Evolutionary conservation across 139 green algal genomes (phyloP).

Genomic region (Auxenochlorella pyrenoidosa): DNA sequence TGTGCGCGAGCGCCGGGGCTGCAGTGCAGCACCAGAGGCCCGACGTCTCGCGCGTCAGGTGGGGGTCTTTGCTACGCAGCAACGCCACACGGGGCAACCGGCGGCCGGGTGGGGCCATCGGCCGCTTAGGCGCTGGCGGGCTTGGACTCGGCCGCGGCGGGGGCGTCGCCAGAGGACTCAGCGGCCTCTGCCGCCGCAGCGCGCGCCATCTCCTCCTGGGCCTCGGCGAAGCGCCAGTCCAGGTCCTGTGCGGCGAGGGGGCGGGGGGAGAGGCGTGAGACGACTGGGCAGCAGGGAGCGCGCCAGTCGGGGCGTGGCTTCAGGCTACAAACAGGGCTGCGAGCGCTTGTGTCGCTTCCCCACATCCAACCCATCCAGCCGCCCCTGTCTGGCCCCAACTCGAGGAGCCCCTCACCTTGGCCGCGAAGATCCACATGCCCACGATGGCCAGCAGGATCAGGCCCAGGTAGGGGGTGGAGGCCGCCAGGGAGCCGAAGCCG

Average conservation of each 20-base stretch:
- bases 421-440: conserved; percentile 89
- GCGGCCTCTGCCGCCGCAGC: not conserved
- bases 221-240: conserved; percentile 43
- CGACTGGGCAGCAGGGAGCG: no score
- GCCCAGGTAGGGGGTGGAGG: conserved; percentile 97
- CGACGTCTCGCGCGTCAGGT: not conserved
- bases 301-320: no score
- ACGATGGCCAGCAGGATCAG: conserved; percentile 94
- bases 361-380: no score
- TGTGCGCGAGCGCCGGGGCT: not conserved
- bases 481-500: conserved; percentile 95
- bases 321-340: no score
- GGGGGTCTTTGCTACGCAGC: no score
- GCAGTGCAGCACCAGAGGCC: conserved; percentile 1
- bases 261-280: not conserved
- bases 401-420: conserved; percentile 58
- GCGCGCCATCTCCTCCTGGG: conserved; percentile 15
- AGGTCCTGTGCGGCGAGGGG: not conserved
- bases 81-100: no score
- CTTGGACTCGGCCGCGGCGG: conserved; percentile 11
- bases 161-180: not conserved
- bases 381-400: no score
- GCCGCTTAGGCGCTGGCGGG: conserved; percentile 8
- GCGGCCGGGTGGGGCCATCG: not conserved
- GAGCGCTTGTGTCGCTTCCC: no score